Conservation (phyloP, 208 protist genomes). For the Leptomonas pyrrhocoris region DNA sequence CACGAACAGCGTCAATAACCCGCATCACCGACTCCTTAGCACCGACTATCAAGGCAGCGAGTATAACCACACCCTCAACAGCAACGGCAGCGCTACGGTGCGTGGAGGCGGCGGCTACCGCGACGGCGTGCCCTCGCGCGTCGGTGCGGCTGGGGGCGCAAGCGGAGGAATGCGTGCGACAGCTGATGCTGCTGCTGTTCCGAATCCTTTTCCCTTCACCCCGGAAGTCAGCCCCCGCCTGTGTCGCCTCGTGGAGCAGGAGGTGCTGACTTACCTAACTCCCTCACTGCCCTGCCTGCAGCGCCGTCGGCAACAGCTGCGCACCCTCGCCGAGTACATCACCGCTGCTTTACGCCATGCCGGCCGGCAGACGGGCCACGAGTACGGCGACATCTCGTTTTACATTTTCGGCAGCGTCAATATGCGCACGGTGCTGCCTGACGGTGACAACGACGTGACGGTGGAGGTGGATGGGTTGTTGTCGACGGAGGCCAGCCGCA, state of each 20-base stretch:
- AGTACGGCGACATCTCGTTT: constrained; percentile 63
- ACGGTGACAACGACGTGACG: constrained; percentile 89
- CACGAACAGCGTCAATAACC: constrained; percentile 18
- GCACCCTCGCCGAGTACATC: constrained; percentile 58
- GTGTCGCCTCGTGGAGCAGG: constrained; percentile 59
- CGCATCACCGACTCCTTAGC: background rate
- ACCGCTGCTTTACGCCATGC: constrained; percentile 61
- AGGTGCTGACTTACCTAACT: constrained; percentile 67
- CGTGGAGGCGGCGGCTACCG: constrained; percentile 2
- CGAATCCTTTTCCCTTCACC: constrained; percentile 39
- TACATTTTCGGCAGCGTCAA: constrained; percentile 89
- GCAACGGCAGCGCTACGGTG: constrained; percentile 12
- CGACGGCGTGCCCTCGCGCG: background rate
- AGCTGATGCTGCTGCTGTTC: background rate
- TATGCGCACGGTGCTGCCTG: constrained; percentile 87
- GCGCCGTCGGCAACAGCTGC: constrained; percentile 63
- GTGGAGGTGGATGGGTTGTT: constrained; percentile 80
- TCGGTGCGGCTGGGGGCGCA: background rate
- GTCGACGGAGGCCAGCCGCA: constrained; percentile 19
- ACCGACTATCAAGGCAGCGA: constrained; percentile 7
- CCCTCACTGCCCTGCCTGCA: constrained; percentile 52
- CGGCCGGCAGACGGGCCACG: constrained; percentile 31
- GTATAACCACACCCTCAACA: background rate
- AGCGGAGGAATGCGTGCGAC: background rate
- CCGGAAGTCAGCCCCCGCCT: constrained; percentile 63